Conservation (phyloP, 768 basidiomycete species). For the Tylopilus rubrobrunneus region DNA sequence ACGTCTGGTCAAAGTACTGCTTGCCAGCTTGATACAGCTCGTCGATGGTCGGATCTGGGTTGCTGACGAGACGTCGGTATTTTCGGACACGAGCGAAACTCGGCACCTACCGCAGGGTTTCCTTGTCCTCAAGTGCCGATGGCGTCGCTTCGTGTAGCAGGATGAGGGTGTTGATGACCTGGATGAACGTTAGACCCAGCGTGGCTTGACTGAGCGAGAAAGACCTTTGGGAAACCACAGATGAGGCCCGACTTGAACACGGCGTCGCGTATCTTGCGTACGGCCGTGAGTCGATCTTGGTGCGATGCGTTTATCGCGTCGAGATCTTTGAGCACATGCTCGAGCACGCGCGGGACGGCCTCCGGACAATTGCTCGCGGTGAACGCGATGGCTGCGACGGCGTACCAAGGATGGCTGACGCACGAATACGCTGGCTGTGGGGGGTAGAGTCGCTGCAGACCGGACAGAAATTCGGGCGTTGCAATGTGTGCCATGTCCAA, state of each 20-base stretch:
- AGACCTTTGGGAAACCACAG: conserved; percentile 56
- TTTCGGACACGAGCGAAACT: background rate
- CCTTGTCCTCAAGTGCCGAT: conserved; percentile 45
- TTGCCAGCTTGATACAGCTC: conserved; percentile 43
- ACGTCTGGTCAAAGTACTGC: conserved; percentile 44
- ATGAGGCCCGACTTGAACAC: conserved; percentile 59
- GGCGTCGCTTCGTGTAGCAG: conserved; percentile 51
- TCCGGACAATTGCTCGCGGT: conserved; percentile 57
- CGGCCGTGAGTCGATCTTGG: conserved; percentile 40
- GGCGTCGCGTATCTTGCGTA: conserved; percentile 56
- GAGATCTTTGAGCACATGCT: conserved; percentile 45
- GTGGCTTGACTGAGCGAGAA: background rate
- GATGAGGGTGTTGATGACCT: conserved; percentile 53
- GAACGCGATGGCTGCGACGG: conserved; percentile 54
- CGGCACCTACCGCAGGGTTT: conserved; percentile 41
- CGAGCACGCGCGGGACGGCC: conserved; percentile 52
- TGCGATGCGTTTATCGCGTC: conserved; percentile 26
- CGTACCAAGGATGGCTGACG: conserved; percentile 53
- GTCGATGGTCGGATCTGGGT: conserved; percentile 38
- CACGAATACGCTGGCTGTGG: conserved; percentile 6
- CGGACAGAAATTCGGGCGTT: conserved; percentile 39
- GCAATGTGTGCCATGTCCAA: conserved; percentile 28
- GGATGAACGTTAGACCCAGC: background rate
- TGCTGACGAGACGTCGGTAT: conserved; percentile 27
- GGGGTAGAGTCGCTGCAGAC: conserved; percentile 47